Base-by-base conservation (phyloP, 2,329 filamentous ascomycete species). In the Fusarium udum region DNA sequence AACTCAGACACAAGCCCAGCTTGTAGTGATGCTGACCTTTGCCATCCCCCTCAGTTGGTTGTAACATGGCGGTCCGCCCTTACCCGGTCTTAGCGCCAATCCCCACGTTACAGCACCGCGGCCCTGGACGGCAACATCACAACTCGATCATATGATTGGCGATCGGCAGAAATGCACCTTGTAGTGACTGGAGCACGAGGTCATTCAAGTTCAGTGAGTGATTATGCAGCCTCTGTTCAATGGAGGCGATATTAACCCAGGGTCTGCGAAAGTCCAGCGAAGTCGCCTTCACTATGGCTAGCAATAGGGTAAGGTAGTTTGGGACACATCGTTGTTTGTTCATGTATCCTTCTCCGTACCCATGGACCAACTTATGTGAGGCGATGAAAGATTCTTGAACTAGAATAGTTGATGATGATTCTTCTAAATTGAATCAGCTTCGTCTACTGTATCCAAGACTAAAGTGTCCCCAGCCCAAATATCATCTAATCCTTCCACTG, bases 401-500 rank as follows among this genome's bases (percentile, higher is more conserved):
- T 18, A 11, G 6, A 18, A 24, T 43, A 18, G 11, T 7, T 43
- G 15, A 24, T 24, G 18, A 10, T 43, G 6, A 11, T 6, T 16
- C n/a, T n/a, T 24, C 7, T 24, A 5, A 3, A 42, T 24, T 42
- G 6, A 20, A 13, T 45, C 1, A 12, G 3, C 12, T 26, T 8
- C 5, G 4, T 45, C 3, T 26, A 26, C 8, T 45, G 7, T 9
- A 20, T 40, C 10, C 14, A 12, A 4, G n/a, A 24, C 15, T 24
- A 12, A 16, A 15, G 15, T 43, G n/a, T 6, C 15, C 4, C 4
- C 10, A 43, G 18, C 6, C 14, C n/a, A 15, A n/a, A n/a, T n/a
- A 43, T 15, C 18, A 22, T 22, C 7, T 67, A 73, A 8, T 64
- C 15, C 13, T 69, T 59, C 72, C 72, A 75, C 28, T 75, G 72